phyloP scores from a whole-genome alignment of 2,329 filamentous ascomycete genomes.

The Penicillium sp. region DNA sequence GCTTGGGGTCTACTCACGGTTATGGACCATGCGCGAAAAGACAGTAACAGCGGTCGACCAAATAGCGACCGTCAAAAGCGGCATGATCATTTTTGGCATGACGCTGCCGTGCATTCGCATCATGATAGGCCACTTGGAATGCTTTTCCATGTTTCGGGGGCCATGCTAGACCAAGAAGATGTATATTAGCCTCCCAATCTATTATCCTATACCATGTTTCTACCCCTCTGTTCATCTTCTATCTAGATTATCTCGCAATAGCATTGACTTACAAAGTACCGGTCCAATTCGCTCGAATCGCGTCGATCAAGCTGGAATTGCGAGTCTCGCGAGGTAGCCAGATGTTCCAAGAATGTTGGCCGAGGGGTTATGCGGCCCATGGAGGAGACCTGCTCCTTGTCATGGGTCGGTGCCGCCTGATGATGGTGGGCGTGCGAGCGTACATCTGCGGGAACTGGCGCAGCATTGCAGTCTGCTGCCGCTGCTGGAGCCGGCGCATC shows the following conservation, averaged over 20 bases:
- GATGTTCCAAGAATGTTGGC: slow-evolving; percentile 36
- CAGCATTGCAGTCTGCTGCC: slow-evolving; percentile 14
- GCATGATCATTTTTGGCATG: slow-evolving; percentile 70
- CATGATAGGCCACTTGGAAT: slow-evolving; percentile 76
- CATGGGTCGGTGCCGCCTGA: slow-evolving; percentile 8
- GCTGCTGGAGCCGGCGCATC: slow-evolving; percentile 15
- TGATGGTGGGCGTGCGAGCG: slow-evolving; percentile 18
- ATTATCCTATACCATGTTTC: background rate
- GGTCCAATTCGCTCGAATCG: slow-evolving; percentile 53
- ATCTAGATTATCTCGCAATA: background rate
- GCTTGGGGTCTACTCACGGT: slow-evolving; percentile 29
- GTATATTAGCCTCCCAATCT: background rate
- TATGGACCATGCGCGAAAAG: slow-evolving; percentile 51
- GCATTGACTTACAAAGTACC: slow-evolving; percentile 56
- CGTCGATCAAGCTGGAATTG: slow-evolving; percentile 33
- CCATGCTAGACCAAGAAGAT: slow-evolving; percentile 25
- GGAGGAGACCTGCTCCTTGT: slow-evolving; percentile 27
- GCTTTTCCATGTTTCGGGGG: slow-evolving; percentile 68
- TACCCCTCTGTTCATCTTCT: background rate
- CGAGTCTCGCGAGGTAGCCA: slow-evolving; percentile 33
- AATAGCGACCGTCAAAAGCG: slow-evolving; percentile 59
- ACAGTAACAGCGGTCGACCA: slow-evolving; percentile 68
- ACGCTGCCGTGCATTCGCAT: slow-evolving; percentile 75
- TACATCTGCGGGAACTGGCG: slow-evolving; percentile 19
- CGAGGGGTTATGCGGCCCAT: slow-evolving; percentile 30